Conservation (phyloP, 345 rosid species). For the Erucastrum elatum region DNA sequence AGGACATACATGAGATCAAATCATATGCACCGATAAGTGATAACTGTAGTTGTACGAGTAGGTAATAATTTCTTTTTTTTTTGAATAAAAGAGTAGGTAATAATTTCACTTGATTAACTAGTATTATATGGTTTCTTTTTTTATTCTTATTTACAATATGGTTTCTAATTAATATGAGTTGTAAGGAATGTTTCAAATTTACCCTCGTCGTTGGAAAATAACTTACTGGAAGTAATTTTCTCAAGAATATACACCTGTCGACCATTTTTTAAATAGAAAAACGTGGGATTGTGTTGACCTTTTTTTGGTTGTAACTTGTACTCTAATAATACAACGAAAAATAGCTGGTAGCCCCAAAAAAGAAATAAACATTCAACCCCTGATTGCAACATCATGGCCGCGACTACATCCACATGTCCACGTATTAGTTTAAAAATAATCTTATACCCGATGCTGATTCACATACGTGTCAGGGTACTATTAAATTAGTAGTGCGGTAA, state of each 20-base stretch:
- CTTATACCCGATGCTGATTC: neutral
- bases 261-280: too few relatives aligned
- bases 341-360: neutral
- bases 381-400: neutral
- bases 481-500: neutral
- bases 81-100: too few relatives aligned
- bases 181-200: neutral
- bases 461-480: neutral
- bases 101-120: neutral
- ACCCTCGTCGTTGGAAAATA: neutral
- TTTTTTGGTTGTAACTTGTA: too few relatives aligned
- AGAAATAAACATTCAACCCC: neutral
- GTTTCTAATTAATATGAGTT: too few relatives aligned
- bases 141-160: neutral
- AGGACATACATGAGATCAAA: neutral
- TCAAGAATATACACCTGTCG: too few relatives aligned
- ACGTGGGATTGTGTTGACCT: too few relatives aligned
- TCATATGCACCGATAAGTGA: neutral
- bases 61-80: too few relatives aligned
- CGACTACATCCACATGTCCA: neutral
- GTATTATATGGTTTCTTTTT: neutral
- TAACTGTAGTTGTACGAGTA: neutral
- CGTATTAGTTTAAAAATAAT: neutral
- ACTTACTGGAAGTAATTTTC: neutral
- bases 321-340: neutral